A percentile compares a stretch with the other conserved stretches of the same genome.
Conservation (phyloP, 1,139 yeast species). For the Blastobotrys elegans region DNA sequence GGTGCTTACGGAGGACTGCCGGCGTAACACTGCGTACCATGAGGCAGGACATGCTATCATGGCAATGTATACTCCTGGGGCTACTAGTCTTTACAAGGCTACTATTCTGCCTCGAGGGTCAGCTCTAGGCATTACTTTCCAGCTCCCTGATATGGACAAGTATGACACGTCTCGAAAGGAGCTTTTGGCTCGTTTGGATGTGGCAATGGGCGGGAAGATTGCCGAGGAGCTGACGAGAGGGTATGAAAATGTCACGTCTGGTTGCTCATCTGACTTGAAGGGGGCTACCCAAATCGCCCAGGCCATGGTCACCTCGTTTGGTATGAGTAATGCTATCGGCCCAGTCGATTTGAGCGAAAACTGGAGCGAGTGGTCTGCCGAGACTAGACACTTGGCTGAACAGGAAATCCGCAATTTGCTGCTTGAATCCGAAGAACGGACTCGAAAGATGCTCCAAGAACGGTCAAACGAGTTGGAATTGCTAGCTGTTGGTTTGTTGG, state of each 20-base stretch:
- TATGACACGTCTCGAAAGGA: constrained; percentile 87
- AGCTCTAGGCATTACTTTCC: constrained; percentile 95
- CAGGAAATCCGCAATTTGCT: constrained; percentile 78
- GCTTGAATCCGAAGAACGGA: constrained; percentile 71
- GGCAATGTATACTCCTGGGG: constrained; percentile 95
- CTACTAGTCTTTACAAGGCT: constrained; percentile 93
- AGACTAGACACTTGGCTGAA: constrained; percentile 84
- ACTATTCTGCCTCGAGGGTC: constrained; percentile 95
- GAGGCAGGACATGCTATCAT: constrained; percentile 99
- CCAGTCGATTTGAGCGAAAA: constrained; percentile 80
- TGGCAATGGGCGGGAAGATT: constrained; percentile 97
- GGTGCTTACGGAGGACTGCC: constrained; percentile 94
- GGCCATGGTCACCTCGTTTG: constrained; percentile 95
- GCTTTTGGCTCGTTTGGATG: constrained; percentile 87
- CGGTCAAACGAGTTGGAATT: constrained; percentile 71
- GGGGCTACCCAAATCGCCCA: constrained; percentile 90
- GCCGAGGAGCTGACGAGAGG: constrained; percentile 95
- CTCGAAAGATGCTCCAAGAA: constrained; percentile 60
- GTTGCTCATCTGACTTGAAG: constrained; percentile 87
- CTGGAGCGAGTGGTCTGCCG: constrained; percentile 94
- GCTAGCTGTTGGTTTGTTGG: constrained; percentile 87
- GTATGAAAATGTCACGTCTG: constrained; percentile 85
- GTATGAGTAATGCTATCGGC: constrained; percentile 93
- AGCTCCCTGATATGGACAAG: constrained; percentile 97
- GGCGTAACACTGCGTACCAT: constrained; percentile 93